These are phyloP conservation scores for Sporothrix sp. DNA, from an alignment of 2,329 filamentous ascomycete species.

Conservation along the genomic window DNA sequence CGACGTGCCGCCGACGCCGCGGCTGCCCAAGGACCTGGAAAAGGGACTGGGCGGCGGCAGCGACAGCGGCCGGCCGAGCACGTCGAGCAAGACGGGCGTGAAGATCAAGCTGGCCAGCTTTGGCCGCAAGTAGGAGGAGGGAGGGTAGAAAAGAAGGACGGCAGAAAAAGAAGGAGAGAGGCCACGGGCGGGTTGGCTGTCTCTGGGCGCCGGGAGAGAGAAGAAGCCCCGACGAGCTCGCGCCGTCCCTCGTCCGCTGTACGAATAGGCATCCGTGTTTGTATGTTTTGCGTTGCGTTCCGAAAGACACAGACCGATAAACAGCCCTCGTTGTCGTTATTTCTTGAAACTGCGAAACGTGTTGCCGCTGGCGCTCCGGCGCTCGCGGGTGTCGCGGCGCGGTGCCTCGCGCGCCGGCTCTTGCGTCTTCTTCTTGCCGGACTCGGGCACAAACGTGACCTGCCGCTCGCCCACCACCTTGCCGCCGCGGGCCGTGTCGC, in stretches of 20 bases:
- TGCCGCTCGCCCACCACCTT: slow-evolving; percentile 53
- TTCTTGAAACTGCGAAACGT: slow-evolving; percentile 54
- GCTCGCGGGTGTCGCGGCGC: slow-evolving; percentile 30
- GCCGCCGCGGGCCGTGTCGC: slow-evolving; percentile 27
- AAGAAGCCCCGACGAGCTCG: too few species aligned
- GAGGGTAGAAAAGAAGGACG: neutral
- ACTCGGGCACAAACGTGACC: slow-evolving; percentile 62
- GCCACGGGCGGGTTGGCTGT: too few species aligned
- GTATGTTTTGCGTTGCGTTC: neutral
- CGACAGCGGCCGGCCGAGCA: slow-evolving; percentile 20
- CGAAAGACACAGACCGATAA: too few species aligned
- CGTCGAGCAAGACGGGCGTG: slow-evolving; percentile 17
- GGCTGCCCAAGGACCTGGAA: slow-evolving; percentile 47
- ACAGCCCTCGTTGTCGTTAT: too few species aligned
- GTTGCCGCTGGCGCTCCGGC: slow-evolving; percentile 68
- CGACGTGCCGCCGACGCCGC: slow-evolving; percentile 51
- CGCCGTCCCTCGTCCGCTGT: neutral
- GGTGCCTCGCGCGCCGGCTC: slow-evolving; percentile 24
- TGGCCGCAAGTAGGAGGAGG: slow-evolving; percentile 23
- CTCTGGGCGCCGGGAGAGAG: too few species aligned
- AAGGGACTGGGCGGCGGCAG: slow-evolving; percentile 37
- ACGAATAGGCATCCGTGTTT: neutral
- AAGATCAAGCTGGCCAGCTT: slow-evolving; percentile 18
- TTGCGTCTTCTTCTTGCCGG: slow-evolving; percentile 39
- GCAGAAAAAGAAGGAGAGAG: neutral